Base-by-base conservation (phyloP, 1,284 basidiomycete species). In the Microbotryum scabiosae region DNA sequence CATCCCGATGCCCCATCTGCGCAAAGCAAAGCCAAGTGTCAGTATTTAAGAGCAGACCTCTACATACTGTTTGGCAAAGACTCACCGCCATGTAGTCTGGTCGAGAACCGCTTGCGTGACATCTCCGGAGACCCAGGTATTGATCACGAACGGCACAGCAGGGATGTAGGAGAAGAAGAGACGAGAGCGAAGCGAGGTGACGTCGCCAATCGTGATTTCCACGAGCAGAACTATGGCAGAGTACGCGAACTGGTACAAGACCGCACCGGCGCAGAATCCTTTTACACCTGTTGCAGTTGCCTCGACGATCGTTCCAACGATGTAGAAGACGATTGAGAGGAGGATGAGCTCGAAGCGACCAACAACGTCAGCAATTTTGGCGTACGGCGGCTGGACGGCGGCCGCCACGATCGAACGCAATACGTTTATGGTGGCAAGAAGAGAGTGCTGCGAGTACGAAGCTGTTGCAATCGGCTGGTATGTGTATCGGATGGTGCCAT, bases 161-260 rank as follows among this genome's bases (percentile, higher is more conserved):
- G 77, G 76, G 51, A 78, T 71, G 70, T 72, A 78, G 3, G 74
- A 75, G 66, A 76, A 74, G 63, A 78, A 70, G 7, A 79, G 67
- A 56, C 78, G 75, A 54, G 73, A 73, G 55, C 75, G 73, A 10
- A 78, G 71, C 5, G 73, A 73, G 0, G 77, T 76, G 23, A 72
- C 67, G 67, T 79, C 78, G 54, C 73, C 77, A 51, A 78, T 75
- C 56, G 78, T 61, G 54, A 78, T 70, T 63, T 77, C 76, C 46
- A 77, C 69, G 30, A 73, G 61, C 16, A 78, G 72, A 56, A 75
- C 74, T 68, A 53, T 71, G 63, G 47, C 73, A 16, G 60, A 56
- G 52, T 64, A 66, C n/a, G 62, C 70, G 68, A 57, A 51, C 64
- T 70, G n/a, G 68, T 69, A 57, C 67, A 71, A 20, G 8, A 45